Base-by-base conservation (phyloP, 805 yeast species). In the Komagataella phaffii region DNA sequence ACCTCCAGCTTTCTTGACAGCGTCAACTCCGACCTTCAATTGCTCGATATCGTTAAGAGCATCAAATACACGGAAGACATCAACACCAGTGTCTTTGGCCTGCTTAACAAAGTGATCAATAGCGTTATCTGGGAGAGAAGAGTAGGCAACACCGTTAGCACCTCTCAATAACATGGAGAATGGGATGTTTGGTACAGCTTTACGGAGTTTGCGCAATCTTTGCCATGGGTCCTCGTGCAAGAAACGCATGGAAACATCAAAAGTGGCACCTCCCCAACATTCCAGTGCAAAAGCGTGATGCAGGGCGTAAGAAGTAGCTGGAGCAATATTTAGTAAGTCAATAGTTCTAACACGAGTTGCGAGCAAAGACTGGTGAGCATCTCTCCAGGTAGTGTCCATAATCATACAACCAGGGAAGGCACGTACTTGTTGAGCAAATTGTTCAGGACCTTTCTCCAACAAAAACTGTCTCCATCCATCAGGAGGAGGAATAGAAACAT, bases 231-330 rank as follows among this genome's bases (percentile, higher is more conserved):
- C 97, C 75, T 93, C 99, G 69, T 91, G 88, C 63, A 93, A 76
- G 79, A 93, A 93, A 71, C 99, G 82, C 98, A 93, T 90, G 52
- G 96, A 85, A 52, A 93, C 99, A 65, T 93, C 99, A 62, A 93
- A 93, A 44, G 99, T 93, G 52, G 99, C 99, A 71, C 99, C 99
- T 72, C 99, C 99, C 99, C 99, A 93, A 75, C 99, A 93, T 73
- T 93, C 99, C 52, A 93, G 74, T 17, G 99, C 93, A 68, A 89
- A 93, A 3, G 96, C 95, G 56, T 91, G 90, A 57, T 83, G 70
- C 60, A 89, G 72, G 18, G 96, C 98, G 63, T 85, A 83, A 3
- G 96, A 87, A 36, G 99, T 93, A 53, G 95, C 80, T 54, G 89
- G 90, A 19, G 99, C 99, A 72, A 93, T 88, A 59, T 89, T 85